These are phyloP conservation scores for Catharanthus roseus DNA, from an alignment of 257 asterid genomes.

Conservation along the genomic window DNA sequence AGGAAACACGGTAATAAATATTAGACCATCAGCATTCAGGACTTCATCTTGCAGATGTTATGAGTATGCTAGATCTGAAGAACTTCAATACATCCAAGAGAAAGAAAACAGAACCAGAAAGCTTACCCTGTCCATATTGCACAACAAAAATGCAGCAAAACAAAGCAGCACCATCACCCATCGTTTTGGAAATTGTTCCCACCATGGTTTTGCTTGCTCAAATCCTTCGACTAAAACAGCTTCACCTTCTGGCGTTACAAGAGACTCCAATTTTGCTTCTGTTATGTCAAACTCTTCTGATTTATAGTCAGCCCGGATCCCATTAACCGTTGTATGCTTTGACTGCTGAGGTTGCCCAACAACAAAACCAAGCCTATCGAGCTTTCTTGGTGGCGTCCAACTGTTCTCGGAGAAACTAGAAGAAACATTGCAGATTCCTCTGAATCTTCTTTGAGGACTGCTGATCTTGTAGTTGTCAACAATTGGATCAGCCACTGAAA, in stretches of 20 bases:
- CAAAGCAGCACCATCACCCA: conserved; percentile 94
- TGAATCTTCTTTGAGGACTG: conserved; percentile 33
- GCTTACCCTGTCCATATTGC: conserved; percentile 99
- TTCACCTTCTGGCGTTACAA: conserved; percentile 52
- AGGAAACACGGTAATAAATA: neutral
- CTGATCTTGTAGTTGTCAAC: conserved; percentile 26
- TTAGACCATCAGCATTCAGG: conserved; percentile 3
- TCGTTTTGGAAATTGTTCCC: conserved; percentile 82
- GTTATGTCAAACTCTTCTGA: conserved; percentile 71
- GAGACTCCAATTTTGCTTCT: conserved; percentile 40
- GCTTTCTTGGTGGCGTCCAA: conserved; percentile 38
- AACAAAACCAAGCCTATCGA: conserved; percentile 35
- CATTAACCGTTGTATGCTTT: conserved; percentile 39
- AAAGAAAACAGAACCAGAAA: neutral
- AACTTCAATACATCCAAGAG: conserved; percentile 4
- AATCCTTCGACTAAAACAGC: conserved; percentile 37
- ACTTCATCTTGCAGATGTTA: neutral
- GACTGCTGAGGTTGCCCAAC: conserved; percentile 32
- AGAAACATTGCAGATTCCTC: conserved; percentile 34
- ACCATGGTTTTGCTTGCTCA: conserved; percentile 54
- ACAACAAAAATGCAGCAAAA: conserved; percentile 79
- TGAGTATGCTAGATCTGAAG: neutral
- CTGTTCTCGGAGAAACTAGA: conserved; percentile 29
- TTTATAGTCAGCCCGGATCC: conserved; percentile 68
- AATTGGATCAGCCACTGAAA: conserved; percentile 20